Evolutionary conservation across 2,329 filamentous ascomycete genomes (phyloP).

Genomic region (Fusarium fujikuroi): DNA sequence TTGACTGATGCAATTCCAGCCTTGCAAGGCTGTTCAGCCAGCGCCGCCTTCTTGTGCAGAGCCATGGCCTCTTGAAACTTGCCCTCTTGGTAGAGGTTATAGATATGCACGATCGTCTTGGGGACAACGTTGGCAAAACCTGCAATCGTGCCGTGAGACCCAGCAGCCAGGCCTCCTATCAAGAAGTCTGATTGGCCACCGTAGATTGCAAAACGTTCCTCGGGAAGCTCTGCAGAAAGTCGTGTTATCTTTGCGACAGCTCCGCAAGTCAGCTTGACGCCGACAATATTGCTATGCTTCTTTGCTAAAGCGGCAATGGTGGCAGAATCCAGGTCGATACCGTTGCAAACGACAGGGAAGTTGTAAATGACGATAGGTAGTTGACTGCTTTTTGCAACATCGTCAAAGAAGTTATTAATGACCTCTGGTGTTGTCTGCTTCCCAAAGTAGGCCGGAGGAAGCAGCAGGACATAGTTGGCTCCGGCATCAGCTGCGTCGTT

Average conservation of each 20-base stretch:
- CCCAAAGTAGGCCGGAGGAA: constrained; percentile 73
- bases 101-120: constrained; percentile 67
- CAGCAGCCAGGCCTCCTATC: constrained; percentile 67
- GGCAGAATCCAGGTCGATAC: constrained; percentile 74
- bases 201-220: constrained; percentile 71
- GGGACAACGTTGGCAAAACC: constrained; percentile 73
- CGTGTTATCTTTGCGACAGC: constrained; percentile 77
- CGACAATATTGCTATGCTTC: constrained; percentile 67
- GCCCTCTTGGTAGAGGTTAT: constrained; percentile 68
- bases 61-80: constrained; percentile 67
- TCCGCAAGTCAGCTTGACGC: constrained; percentile 77
- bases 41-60: constrained; percentile 69
- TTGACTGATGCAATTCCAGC: constrained; percentile 74
- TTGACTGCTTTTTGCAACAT: constrained; percentile 61
- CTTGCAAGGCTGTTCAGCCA: constrained; percentile 74
- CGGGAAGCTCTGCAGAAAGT: constrained; percentile 61
- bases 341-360: constrained; percentile 75
- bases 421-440: constrained; percentile 69
- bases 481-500: constrained; percentile 69
- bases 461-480: constrained; percentile 69
- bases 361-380: constrained; percentile 74
- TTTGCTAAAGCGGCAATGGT: constrained; percentile 55
- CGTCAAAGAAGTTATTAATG: constrained; percentile 68
- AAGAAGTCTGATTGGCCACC: constrained; percentile 81
- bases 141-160: constrained; percentile 69